Percentiles rank a stretch among this genome's conserved stretches.
phyloP scores from a whole-genome alignment of 2,329 filamentous ascomycete genomes.

The Venturia carpophila region DNA sequence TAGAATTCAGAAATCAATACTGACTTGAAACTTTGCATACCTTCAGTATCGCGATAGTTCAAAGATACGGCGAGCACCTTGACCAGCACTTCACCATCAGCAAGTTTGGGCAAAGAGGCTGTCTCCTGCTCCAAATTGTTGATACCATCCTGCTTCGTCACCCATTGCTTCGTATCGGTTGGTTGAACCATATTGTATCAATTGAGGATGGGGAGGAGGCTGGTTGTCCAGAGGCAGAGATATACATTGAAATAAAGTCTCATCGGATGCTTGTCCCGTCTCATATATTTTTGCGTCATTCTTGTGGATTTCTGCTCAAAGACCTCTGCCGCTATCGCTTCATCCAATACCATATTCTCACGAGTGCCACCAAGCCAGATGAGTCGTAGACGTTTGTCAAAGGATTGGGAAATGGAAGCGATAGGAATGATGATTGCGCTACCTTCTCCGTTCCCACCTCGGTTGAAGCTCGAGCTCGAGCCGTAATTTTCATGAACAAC shows the following conservation, averaged over 20 bases:
- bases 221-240: not conserved
- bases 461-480: not conserved
- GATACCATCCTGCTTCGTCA: constrained; percentile 29
- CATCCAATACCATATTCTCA: not conserved
- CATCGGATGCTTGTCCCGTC: constrained; percentile 8
- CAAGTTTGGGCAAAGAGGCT: constrained; percentile 48
- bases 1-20: not conserved
- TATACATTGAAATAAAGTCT: not conserved
- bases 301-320: not conserved
- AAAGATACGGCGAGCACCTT: constrained; percentile 37
- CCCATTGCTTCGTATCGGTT: constrained; percentile 15
- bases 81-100: constrained; percentile 65
- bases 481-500: not conserved
- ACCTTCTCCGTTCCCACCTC: not conserved
- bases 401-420: no score
- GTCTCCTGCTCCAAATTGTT: constrained; percentile 9
- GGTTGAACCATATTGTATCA: not conserved
- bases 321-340: not conserved
- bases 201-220: not conserved
- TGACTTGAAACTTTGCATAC: not conserved
- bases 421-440: not conserved
- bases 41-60: constrained; percentile 18
- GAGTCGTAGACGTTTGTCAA: no score
- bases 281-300: not conserved
- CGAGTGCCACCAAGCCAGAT: no score